Base-by-base conservation (phyloP, 768 basidiomycete species). In the Rhodotorula taiwanensis region DNA sequence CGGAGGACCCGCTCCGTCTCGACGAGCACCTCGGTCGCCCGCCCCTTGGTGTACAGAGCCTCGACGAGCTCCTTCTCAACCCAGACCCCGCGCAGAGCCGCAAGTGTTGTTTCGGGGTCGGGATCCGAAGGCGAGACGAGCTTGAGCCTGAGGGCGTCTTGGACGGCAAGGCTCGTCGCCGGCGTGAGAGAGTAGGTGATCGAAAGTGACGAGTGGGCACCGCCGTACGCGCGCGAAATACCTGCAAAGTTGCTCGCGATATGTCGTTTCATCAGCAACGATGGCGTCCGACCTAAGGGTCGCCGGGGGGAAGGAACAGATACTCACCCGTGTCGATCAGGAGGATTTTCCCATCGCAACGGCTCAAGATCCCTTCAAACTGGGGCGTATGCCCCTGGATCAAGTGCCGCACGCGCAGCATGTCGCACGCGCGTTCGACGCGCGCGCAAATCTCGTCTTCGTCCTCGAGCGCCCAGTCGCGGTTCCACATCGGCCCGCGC, bases 331-430 rank as follows among this genome's bases (percentile, higher is more conserved):
- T 98, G 73, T 99, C 94, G 54, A 99, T 97, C 64, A 98, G 87
- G 70, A 98, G 86, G 48, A 97, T 83, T 71, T 88, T 91, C n/a
- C 89, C 92, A 43, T 83, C 80, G 73, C 95, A 99, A 60, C 92
- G 79, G 9, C 87, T 83, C 6, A 87, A 84, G 52, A 97, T 93
- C 68, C 83, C 83, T 81, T 89, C 80, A 70, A 95, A 90, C 74
- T 93, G 81, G 2, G 95, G 94, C 1, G 95, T 98, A 75, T 98
- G 95, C 0, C 51, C 49, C 49, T 31, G 30, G 49, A 99, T 82
- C 84, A 93, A 84, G 70, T 90, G 79, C 62, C 89, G 78, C 31
- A 88, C 92, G 1, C 90, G 90, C 2, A 89, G 86, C 75, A 81
- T 83, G 36, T 80, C 73, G 55, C 89, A 77, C 23, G 93, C 86